Evolutionary conservation across 1,284 basidiomycete genomes (phyloP).

Genomic region (Ustilago crameri): DNA sequence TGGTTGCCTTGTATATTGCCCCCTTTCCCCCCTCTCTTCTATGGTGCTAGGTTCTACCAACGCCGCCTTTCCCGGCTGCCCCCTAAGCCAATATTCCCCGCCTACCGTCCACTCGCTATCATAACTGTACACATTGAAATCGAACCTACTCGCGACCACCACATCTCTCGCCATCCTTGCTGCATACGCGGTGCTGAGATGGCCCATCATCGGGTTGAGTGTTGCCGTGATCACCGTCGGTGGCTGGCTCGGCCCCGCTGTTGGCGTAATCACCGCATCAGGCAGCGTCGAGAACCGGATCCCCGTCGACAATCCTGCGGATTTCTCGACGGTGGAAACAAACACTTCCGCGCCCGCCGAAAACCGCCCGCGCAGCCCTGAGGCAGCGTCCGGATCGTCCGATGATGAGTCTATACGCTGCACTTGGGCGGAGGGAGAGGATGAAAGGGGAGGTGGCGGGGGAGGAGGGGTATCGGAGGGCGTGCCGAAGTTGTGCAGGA

Average conservation of each 20-base stretch:
- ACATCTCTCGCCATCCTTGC: constrained; percentile 86
- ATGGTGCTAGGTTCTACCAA: too few relatives aligned
- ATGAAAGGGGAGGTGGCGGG: not conserved
- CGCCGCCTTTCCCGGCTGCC: too few relatives aligned
- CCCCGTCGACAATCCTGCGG: constrained; percentile 92
- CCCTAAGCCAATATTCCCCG: constrained; percentile 60
- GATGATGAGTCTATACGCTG: constrained; percentile 75
- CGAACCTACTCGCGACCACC: constrained; percentile 88
- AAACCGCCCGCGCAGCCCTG: constrained; percentile 84
- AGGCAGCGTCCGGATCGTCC: constrained; percentile 69
- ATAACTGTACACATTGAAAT: constrained; percentile 96
- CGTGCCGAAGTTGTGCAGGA: constrained; percentile 87
- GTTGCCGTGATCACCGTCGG: constrained; percentile 93
- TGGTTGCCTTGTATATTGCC: too few relatives aligned
- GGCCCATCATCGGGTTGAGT: constrained; percentile 96
- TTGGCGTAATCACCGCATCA: constrained; percentile 71
- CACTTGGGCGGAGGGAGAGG: not conserved
- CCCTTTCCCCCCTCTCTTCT: too few relatives aligned
- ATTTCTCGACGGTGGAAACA: constrained; percentile 89
- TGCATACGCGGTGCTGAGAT: constrained; percentile 89
- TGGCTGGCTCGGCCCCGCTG: constrained; percentile 71
- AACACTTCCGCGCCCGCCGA: constrained; percentile 94
- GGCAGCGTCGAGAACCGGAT: constrained; percentile 90
- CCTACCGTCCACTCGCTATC: constrained; percentile 93
- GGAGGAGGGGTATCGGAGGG: not conserved